Evolutionary conservation across 73 alveolate genomes (phyloP).

Genomic region (Uronychia binucleata): DNA sequence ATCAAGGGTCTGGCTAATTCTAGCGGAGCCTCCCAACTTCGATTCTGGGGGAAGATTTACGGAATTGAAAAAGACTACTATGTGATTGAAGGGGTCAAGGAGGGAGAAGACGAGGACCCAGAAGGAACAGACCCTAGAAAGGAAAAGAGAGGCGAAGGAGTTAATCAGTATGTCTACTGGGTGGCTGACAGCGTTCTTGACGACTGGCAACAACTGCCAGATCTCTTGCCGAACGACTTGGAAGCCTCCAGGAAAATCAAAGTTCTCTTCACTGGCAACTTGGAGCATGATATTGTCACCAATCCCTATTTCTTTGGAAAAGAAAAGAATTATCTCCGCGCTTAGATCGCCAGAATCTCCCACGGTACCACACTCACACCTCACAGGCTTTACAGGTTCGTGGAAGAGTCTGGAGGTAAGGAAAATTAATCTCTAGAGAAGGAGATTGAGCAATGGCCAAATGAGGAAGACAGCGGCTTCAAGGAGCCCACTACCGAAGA

Average conservation of each 20-base stretch:
- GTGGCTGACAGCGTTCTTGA: conserved; percentile 70
- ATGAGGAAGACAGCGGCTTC: conserved; percentile 77
- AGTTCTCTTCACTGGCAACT: conserved; percentile 80
- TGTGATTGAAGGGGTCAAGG: conserved; percentile 78
- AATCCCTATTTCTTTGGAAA: conserved; percentile 93
- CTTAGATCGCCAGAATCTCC: conserved; percentile 92
- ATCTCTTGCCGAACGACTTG: conserved; percentile 73
- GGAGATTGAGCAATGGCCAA: conserved; percentile 74
- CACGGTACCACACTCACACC: conserved; percentile 91
- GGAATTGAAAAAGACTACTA: conserved; percentile 85
- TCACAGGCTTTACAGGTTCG: conserved; percentile 74
- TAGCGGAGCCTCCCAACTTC: conserved; percentile 43
- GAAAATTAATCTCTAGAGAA: background rate
- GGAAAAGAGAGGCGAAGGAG: conserved; percentile 79
- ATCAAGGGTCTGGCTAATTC: conserved; percentile 10
- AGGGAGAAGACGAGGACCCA: conserved; percentile 44
- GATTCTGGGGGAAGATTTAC: conserved; percentile 85
- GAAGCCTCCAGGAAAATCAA: conserved; percentile 76
- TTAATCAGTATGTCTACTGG: conserved; percentile 75
- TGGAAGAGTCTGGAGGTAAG: conserved; percentile 69
- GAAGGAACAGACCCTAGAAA: conserved; percentile 65
- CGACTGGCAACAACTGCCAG: conserved; percentile 82
- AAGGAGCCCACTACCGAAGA: conserved; percentile 76
- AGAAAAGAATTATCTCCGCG: conserved; percentile 94
- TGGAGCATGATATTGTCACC: conserved; percentile 70